A percentile compares a stretch with the other conserved stretches of the same genome.
Evolutionary conservation across 2,329 filamentous ascomycete species (phyloP).

Genomic region (Fusarium tjaetaba): DNA sequence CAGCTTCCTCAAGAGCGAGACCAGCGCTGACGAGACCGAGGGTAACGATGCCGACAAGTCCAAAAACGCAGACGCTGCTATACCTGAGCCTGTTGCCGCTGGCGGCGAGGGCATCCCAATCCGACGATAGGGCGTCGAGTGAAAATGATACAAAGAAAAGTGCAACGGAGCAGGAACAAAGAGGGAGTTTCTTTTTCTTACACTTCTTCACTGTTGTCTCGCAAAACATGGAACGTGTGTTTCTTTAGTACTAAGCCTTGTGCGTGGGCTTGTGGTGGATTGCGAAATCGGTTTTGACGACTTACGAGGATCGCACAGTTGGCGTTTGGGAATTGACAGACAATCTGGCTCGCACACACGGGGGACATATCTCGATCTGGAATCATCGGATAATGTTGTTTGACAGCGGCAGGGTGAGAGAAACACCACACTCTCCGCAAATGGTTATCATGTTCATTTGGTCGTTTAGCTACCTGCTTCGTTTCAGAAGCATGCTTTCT

Average conservation of each 20-base stretch:
- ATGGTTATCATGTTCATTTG: constrained; percentile 39
- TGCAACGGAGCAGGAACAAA: neutral
- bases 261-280: constrained; percentile 30
- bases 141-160: constrained; percentile 2
- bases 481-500: constrained; percentile 30
- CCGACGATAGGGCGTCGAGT: constrained; percentile 58
- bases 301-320: constrained; percentile 45
- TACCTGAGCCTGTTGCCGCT: constrained; percentile 32
- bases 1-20: constrained; percentile 86
- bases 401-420: constrained; percentile 24
- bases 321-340: constrained; percentile 44
- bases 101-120: constrained; percentile 66
- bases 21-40: constrained; percentile 69
- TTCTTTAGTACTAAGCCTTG: constrained; percentile 28
- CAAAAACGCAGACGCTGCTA: constrained; percentile 49
- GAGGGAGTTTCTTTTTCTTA: neutral
- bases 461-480: constrained; percentile 36
- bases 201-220: neutral
- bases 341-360: constrained; percentile 41
- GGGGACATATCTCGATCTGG: constrained; percentile 38
- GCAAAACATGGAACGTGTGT: constrained; percentile 18
- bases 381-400: constrained; percentile 36
- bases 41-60: constrained; percentile 48
- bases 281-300: constrained; percentile 41
- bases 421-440: constrained; percentile 20